Percentiles rank a stretch among this genome's conserved stretches.
These are phyloP conservation scores for Cystofilobasidium macerans DNA, from an alignment of 768 basidiomycete genomes.

Conservation along the genomic window DNA sequence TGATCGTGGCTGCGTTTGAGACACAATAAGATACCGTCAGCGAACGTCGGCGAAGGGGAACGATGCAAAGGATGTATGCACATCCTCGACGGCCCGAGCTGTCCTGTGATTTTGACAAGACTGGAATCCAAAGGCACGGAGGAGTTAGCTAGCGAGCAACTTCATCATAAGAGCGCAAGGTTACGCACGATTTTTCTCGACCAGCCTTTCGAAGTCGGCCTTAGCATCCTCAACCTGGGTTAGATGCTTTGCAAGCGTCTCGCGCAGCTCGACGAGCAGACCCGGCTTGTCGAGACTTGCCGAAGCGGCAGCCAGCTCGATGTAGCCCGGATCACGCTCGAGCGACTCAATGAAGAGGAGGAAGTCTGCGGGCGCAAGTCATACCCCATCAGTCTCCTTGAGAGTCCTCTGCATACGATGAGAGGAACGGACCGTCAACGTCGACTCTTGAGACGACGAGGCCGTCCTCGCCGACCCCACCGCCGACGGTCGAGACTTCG, in stretches of 20 bases:
- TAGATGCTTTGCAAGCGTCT: slow-evolving; percentile 57
- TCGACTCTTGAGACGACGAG: slow-evolving; percentile 61
- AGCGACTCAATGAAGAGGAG: slow-evolving; percentile 27
- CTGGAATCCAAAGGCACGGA: background rate
- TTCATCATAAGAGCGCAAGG: background rate
- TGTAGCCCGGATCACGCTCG: slow-evolving; percentile 30
- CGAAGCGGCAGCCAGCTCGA: slow-evolving; percentile 24
- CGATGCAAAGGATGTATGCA: background rate
- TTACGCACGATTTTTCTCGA: slow-evolving; percentile 68
- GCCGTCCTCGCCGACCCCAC: slow-evolving; percentile 40
- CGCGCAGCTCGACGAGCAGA: slow-evolving; percentile 55
- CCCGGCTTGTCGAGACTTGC: slow-evolving; percentile 24
- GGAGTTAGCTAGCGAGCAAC: no score
- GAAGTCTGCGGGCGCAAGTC: slow-evolving; percentile 29
- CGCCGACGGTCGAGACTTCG: slow-evolving; percentile 41
- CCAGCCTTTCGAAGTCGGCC: slow-evolving; percentile 70
- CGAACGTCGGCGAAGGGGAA: background rate
- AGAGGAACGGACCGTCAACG: slow-evolving; percentile 62
- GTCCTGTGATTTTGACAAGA: background rate
- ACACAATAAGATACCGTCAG: background rate
- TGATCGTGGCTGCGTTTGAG: background rate
- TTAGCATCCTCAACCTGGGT: slow-evolving; percentile 69
- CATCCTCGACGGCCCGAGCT: background rate
- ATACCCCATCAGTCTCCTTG: no score
- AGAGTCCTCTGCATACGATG: no score